Conservation (phyloP, 306 rosid genomes). For the Acacia melanoxylon region DNA sequence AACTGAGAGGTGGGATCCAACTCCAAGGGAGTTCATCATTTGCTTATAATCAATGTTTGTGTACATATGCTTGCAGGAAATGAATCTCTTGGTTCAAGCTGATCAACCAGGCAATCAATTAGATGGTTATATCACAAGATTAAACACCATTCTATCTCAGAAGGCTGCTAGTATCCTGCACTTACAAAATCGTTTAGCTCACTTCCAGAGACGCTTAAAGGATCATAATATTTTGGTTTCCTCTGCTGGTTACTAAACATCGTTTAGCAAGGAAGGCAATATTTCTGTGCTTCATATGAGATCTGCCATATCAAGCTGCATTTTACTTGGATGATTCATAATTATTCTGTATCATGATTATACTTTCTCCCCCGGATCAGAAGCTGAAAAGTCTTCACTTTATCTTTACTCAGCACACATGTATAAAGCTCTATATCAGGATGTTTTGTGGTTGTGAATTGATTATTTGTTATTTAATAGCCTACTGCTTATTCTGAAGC, state of each 20-base stretch:
- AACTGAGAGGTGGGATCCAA: neutral
- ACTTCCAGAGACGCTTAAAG: slow-evolving; percentile 92
- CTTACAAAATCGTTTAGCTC: slow-evolving; percentile 83
- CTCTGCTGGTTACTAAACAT: slow-evolving; percentile 64
- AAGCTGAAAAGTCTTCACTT: slow-evolving; percentile 23
- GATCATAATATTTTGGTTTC: slow-evolving; percentile 84
- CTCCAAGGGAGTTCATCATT: neutral
- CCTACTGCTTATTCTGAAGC: neutral
- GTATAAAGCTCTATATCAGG: slow-evolving; percentile 38
- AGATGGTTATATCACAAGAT: slow-evolving; percentile 74
- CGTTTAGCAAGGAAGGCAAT: neutral
- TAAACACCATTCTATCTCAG: slow-evolving; percentile 90
- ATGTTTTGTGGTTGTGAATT: slow-evolving; percentile 13
- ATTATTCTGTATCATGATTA: neutral
- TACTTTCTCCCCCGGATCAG: slow-evolving; percentile 1
- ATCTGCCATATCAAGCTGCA: slow-evolving; percentile 3
- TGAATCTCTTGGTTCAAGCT: slow-evolving; percentile 94
- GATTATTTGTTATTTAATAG: neutral
- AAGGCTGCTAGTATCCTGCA: slow-evolving; percentile 95
- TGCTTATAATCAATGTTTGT: neutral
- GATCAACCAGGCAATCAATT: slow-evolving; percentile 97
- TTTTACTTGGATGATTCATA: slow-evolving; percentile 22
- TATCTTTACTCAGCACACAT: slow-evolving; percentile 16
- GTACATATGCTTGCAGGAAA: slow-evolving; percentile 64
- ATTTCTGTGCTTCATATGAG: neutral